Percentiles rank a stretch among this genome's conserved stretches.
phyloP scores from a whole-genome alignment of 768 basidiomycete genomes.

The Suillus alpinus region DNA sequence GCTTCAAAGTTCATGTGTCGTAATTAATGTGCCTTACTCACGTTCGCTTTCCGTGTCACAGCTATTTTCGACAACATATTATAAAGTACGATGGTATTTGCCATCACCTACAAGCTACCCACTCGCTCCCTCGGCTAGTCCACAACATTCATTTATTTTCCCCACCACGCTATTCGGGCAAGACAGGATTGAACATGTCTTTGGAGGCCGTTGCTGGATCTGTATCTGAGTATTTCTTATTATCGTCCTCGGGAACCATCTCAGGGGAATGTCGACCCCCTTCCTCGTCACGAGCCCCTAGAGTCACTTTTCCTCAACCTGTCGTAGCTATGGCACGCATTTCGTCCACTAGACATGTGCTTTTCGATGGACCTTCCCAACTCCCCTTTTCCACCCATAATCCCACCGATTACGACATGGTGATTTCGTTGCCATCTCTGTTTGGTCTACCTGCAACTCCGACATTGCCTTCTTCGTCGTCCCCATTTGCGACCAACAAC shows the following conservation, averaged over 20 bases:
- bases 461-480: neutral
- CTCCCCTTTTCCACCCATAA: neutral
- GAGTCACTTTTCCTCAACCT: neutral
- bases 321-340: neutral
- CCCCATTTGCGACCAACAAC: neutral
- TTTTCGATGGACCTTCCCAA: neutral
- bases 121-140: neutral
- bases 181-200: neutral
- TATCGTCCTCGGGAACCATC: neutral
- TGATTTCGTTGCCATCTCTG: no score
- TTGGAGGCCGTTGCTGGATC: neutral
- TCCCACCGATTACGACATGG: no score
- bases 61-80: neutral
- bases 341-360: neutral
- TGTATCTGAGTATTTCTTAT: neutral
- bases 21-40: conserved; percentile 5
- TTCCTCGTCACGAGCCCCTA: neutral
- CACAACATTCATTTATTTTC: neutral
- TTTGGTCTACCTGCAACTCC: neutral
- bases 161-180: neutral
- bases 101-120: neutral
- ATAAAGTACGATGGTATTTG: neutral
- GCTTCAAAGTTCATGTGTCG: neutral
- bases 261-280: neutral
- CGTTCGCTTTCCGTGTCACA: neutral